Conservation (phyloP, 495 filamentous ascomycete genomes). For the Aspergillus nidulans region DNA sequence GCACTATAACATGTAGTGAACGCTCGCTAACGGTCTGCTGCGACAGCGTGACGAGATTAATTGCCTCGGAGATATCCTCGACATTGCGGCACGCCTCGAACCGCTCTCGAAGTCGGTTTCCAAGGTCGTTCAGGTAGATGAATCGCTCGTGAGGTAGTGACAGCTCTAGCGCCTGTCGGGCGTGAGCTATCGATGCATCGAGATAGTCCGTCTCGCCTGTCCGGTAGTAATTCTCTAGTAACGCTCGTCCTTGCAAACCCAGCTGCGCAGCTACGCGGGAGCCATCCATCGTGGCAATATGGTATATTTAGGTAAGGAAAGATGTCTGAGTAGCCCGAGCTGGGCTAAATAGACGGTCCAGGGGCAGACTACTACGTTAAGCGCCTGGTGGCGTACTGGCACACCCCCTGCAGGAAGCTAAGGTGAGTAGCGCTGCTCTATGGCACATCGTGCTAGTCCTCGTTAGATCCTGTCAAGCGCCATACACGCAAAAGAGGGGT, state of each 20-base stretch:
- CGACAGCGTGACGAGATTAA: not conserved
- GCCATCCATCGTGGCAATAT: not conserved
- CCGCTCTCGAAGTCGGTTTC: conserved; percentile 2
- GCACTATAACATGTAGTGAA: not conserved
- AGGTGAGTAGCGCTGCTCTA: too few relatives aligned
- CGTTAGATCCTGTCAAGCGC: too few relatives aligned
- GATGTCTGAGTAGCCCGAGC: too few relatives aligned
- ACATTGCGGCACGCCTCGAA: not conserved
- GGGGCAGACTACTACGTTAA: too few relatives aligned
- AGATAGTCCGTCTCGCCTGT: conserved; percentile 1
- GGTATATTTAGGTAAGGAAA: too few relatives aligned
- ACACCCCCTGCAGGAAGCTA: too few relatives aligned
- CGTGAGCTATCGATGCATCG: conserved; percentile 1
- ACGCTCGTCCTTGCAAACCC: conserved; percentile 2
- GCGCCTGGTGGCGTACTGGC: too few relatives aligned
- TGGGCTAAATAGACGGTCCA: too few relatives aligned
- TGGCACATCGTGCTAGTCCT: too few relatives aligned
- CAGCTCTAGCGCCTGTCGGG: not conserved
- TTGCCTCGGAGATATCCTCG: conserved; percentile 1
- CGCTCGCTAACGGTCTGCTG: not conserved
- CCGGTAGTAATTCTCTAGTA: not conserved
- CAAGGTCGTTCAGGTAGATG: conserved; percentile 1
- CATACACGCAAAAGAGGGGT: too few relatives aligned
- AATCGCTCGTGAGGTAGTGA: not conserved
- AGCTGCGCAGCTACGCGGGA: not conserved